Evolutionary conservation across 805 yeast genomes (phyloP), one percentile per base, ranked within the genome.

Genomic region (Metschnikowia arizonensis): DNA sequence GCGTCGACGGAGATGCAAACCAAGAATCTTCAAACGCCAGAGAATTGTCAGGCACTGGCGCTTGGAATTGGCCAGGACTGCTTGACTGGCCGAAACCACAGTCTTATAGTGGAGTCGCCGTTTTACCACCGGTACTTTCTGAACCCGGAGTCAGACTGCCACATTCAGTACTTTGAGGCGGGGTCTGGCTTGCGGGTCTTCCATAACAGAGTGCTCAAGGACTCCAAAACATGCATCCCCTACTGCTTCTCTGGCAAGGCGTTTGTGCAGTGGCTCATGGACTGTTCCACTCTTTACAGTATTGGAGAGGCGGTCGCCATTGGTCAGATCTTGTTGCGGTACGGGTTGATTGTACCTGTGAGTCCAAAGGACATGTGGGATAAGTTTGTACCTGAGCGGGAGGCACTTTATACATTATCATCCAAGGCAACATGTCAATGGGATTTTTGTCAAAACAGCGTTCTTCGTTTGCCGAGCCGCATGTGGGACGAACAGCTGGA

Each of bases 101-200:
- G 32, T 25, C 38, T 5, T 81, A 87, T 4, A 28, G 42, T 39
- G 34, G 28, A 30, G 28, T 39, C 42, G 11, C 95, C 96, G 0
- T 82, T 84, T 52, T 77, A 79, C 45, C 95, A 87, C 56, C 73
- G 77, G 33, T 87, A 77, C 57, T 88, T 88, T 66, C 82, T 91
- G 3, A 90, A 90, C 56, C 97, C 97, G 0, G 95, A 85, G 58
- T 85, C 95, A 0, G 91, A 85, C 52, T 73, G 95, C 0, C 86
- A 82, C 58, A 62, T 78, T 7, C 97, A 90, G 60, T 89, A 89
- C 60, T 89, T 83, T 59, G 81, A 78, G 4, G 78, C 90, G 0
- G 55, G 66, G 19, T 66, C 63, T 9, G 97, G 97, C 1, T 72
- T 87, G 2, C 65, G 96, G 15, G 55, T 86, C 3, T 78, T 78